Conservation (phyloP, 2,329 filamentous ascomycete species). For the Arthrinium puccinioides region DNA sequence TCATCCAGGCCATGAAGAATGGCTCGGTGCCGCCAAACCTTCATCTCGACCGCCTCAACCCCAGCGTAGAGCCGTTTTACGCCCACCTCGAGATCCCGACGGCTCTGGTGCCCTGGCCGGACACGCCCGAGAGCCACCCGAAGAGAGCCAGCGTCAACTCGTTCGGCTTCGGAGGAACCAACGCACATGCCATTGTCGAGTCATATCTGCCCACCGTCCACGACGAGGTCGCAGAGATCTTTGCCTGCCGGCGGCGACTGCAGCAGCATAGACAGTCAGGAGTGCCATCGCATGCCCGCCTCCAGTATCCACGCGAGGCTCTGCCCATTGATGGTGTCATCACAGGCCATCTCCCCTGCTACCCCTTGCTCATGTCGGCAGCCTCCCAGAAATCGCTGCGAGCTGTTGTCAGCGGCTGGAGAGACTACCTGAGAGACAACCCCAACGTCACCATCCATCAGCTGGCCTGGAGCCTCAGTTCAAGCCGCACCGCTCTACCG, state of each 20-base stretch:
- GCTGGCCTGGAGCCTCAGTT: conserved; percentile 25
- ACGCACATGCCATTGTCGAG: conserved; percentile 36
- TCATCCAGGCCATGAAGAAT: conserved; percentile 32
- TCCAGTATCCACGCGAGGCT: no score
- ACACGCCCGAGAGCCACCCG: conserved; percentile 24
- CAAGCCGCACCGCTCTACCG: conserved; percentile 21
- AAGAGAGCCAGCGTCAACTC: conserved; percentile 36
- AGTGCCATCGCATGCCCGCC: no score
- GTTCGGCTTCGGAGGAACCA: conserved; percentile 38
- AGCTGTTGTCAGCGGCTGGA: conserved; percentile 17
- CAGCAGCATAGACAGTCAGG: no score
- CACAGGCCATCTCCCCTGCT: conserved; percentile 2
- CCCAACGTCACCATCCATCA: conserved; percentile 7
- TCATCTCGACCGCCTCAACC: conserved; percentile 32
- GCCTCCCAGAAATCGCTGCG: conserved; percentile 25
- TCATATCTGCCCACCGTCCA: conserved; percentile 26
- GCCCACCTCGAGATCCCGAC: conserved; percentile 26
- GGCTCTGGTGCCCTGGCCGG: conserved; percentile 24
- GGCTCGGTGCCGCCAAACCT: conserved; percentile 33
- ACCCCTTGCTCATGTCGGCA: conserved; percentile 31
- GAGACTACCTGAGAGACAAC: conserved; percentile 19
- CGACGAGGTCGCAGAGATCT: conserved; percentile 1
- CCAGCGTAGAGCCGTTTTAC: conserved; percentile 29
- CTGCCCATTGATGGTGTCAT: background rate
- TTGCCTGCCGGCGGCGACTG: conserved; percentile 1